phyloP scores from a whole-genome alignment of 768 basidiomycete species.

The Auricularia cornea region DNA sequence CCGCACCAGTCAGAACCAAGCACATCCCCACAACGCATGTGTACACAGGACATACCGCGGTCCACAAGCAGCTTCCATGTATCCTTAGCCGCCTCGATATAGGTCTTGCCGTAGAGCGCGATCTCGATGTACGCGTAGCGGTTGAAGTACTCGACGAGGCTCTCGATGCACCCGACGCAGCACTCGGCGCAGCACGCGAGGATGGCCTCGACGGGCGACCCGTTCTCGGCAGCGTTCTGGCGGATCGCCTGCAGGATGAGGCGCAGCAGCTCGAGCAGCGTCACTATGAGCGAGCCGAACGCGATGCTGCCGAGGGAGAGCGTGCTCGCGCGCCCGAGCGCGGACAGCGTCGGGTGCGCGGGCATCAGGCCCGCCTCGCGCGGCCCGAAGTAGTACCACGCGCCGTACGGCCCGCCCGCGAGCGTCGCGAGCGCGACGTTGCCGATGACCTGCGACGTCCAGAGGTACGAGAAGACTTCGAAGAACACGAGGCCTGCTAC shows the following conservation, averaged over 20 bases:
- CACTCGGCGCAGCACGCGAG: slow-evolving; percentile 74
- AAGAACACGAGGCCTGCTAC: slow-evolving; percentile 75
- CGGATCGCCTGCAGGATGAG: slow-evolving; percentile 51
- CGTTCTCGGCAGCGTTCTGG: slow-evolving; percentile 53
- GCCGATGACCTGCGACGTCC: slow-evolving; percentile 75
- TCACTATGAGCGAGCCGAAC: slow-evolving; percentile 78
- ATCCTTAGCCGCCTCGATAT: slow-evolving; percentile 72
- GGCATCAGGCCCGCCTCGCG: slow-evolving; percentile 59
- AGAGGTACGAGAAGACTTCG: slow-evolving; percentile 74
- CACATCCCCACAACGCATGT: slow-evolving; percentile 2
- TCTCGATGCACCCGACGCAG: slow-evolving; percentile 64
- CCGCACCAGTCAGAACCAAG: not conserved
- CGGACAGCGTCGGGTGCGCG: slow-evolving; percentile 57
- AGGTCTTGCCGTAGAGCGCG: slow-evolving; percentile 63
- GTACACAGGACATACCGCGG: slow-evolving; percentile 36
- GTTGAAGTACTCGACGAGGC: slow-evolving; percentile 72
- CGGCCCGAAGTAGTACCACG: slow-evolving; percentile 84
- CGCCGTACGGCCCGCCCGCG: slow-evolving; percentile 69
- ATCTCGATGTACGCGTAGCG: slow-evolving; percentile 24
- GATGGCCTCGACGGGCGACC: slow-evolving; percentile 61
- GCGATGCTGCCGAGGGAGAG: slow-evolving; percentile 77
- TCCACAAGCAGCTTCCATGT: slow-evolving; percentile 74
- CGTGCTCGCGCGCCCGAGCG: slow-evolving; percentile 69
- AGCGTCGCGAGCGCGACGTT: slow-evolving; percentile 74
- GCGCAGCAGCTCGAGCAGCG: slow-evolving; percentile 60